Conservation (phyloP, 768 basidiomycete genomes). For the Cubamyces sp. region DNA sequence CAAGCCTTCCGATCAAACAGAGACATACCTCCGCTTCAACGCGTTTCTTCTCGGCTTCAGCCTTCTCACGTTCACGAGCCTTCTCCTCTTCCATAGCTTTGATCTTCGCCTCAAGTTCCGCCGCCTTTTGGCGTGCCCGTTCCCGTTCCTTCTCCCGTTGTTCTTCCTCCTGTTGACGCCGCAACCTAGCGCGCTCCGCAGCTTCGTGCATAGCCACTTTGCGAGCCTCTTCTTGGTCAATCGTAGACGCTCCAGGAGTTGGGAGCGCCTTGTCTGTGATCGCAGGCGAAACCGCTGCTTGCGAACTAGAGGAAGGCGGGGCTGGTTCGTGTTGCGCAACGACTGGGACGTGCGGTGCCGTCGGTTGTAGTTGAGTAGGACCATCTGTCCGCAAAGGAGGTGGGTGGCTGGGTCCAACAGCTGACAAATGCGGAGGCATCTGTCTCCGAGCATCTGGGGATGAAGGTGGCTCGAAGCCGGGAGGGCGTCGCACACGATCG, state of each 20-base stretch:
- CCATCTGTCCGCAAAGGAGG: constrained; percentile 3
- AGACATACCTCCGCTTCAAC: constrained; percentile 28
- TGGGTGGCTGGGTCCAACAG: background rate
- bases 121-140: constrained; percentile 79
- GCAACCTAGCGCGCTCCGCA: constrained; percentile 79
- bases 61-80: constrained; percentile 19
- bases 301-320: constrained; percentile 24
- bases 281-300: constrained; percentile 26
- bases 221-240: constrained; percentile 60
- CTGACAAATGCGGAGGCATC: constrained; percentile 59
- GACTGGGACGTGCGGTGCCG: constrained; percentile 9
- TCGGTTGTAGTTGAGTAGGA: constrained; percentile 34
- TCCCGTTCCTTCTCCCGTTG: constrained; percentile 81
- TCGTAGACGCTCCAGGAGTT: constrained; percentile 23
- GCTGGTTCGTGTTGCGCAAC: constrained; percentile 15
- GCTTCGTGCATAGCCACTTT: constrained; percentile 83
- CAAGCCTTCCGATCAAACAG: background rate
- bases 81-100: constrained; percentile 41
- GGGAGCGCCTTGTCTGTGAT: constrained; percentile 23
- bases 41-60: constrained; percentile 20
- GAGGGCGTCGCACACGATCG: constrained; percentile 13
- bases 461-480: background rate
- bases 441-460: constrained; percentile 40
- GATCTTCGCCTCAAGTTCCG: constrained; percentile 71
- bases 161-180: constrained; percentile 83